Evolutionary conservation across 768 basidiomycete species (phyloP).

Genomic region (Mycena latifolia): DNA sequence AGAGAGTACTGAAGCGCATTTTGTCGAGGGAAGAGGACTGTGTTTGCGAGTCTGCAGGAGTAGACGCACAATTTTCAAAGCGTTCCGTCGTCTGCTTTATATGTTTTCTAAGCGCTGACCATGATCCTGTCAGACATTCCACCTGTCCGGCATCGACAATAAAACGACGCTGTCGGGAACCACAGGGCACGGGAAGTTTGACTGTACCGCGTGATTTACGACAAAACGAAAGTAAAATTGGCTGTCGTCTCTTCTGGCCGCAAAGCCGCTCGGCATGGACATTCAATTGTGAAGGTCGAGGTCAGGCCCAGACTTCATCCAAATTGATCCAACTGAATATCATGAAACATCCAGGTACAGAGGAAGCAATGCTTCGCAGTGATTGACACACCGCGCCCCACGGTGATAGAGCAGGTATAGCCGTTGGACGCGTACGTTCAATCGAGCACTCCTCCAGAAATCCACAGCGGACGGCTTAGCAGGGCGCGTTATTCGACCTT

Average conservation of each 20-base stretch:
- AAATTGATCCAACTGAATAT: slow-evolving; percentile 12
- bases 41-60: slow-evolving; percentile 17
- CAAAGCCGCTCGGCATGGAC: slow-evolving; percentile 12
- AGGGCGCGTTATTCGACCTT: no score
- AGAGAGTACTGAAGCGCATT: slow-evolving; percentile 33
- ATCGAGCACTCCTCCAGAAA: no score
- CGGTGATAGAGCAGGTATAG: slow-evolving; percentile 16
- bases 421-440: no score
- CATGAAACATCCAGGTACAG: slow-evolving; percentile 29
- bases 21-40: slow-evolving; percentile 10
- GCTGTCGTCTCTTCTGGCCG: neutral
- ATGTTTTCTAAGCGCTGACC: no score
- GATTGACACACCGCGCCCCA: slow-evolving; percentile 32
- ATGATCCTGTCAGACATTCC: slow-evolving; percentile 12
- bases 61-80: slow-evolving; percentile 23
- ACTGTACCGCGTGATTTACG: slow-evolving; percentile 9
- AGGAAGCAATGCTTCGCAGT: slow-evolving; percentile 5
- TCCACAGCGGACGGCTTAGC: no score
- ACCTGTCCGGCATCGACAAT: slow-evolving; percentile 12
- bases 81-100: slow-evolving; percentile 13
- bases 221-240: neutral
- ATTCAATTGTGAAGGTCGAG: neutral
- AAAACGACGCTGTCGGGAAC: no score
- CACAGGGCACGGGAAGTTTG: no score
- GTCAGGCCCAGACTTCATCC: slow-evolving; percentile 12